Percentiles rank a stretch among this genome's conserved stretches.
phyloP scores from a whole-genome alignment of 2,329 filamentous ascomycete species.

The Aspergillus sp. region DNA sequence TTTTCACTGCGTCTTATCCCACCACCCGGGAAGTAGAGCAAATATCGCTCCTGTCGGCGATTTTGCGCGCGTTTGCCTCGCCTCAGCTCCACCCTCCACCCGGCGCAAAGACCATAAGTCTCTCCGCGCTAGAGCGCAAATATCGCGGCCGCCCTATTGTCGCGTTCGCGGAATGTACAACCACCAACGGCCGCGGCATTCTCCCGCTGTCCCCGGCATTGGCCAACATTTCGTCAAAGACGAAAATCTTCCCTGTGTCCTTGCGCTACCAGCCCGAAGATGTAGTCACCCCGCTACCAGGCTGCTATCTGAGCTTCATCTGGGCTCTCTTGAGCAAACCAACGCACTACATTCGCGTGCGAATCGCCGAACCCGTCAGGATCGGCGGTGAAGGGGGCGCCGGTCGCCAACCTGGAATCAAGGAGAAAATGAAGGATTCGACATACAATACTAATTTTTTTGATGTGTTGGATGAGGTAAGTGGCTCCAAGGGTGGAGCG shows the following conservation, averaged over 20 bases:
- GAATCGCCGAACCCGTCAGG: constrained; percentile 74
- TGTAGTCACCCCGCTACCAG: constrained; percentile 85
- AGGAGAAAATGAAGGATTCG: constrained; percentile 15
- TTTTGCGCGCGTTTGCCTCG: constrained; percentile 68
- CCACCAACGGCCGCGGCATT: constrained; percentile 89
- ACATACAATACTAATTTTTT: constrained; percentile 48
- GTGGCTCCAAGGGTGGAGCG: constrained; percentile 19
- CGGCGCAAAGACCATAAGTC: constrained; percentile 56
- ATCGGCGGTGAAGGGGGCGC: constrained; percentile 11
- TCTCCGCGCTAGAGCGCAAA: constrained; percentile 62
- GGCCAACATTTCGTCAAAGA: constrained; percentile 63
- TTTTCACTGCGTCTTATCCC: constrained; percentile 87
- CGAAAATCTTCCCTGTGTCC: constrained; percentile 86
- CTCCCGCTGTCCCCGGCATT: constrained; percentile 79
- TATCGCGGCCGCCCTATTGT: constrained; percentile 76
- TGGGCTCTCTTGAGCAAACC: constrained; percentile 84
- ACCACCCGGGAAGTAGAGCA: constrained; percentile 69
- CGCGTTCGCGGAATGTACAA: constrained; percentile 91
- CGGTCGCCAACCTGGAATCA: constrained; percentile 21
- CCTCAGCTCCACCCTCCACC: constrained; percentile 52
- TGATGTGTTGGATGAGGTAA: constrained; percentile 43
- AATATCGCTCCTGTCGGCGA: constrained; percentile 73
- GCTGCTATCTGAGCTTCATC: constrained; percentile 69
- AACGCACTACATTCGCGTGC: constrained; percentile 85
- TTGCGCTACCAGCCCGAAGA: constrained; percentile 86